Conservation (phyloP, 73 alveolate genomes). For the Durusdinium trenchii region DNA sequence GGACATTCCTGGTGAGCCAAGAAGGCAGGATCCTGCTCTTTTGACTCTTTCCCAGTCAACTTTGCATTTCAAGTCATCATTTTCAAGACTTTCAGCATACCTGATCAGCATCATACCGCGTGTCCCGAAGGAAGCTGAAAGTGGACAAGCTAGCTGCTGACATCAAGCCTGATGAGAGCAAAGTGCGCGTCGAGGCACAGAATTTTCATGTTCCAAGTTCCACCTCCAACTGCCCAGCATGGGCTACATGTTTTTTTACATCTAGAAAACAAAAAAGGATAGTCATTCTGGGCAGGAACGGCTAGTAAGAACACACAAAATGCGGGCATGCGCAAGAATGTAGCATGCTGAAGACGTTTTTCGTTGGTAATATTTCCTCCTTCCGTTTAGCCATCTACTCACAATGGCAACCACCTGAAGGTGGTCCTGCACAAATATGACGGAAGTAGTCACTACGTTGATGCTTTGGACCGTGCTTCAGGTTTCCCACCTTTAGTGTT, state of each 20-base stretch:
- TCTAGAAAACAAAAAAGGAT: neutral
- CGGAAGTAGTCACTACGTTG: too few relatives aligned
- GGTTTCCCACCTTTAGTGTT: neutral
- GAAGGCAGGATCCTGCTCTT: neutral
- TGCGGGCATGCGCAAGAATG: too few relatives aligned
- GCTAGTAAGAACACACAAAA: too few relatives aligned
- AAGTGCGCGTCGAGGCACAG: slow-evolving; percentile 61
- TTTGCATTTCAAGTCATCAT: too few relatives aligned
- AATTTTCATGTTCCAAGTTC: neutral
- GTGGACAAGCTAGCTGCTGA: slow-evolving; percentile 71
- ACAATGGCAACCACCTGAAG: too few relatives aligned
- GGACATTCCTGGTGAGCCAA: slow-evolving; percentile 62
- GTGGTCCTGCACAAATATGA: too few relatives aligned
- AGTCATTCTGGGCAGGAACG: too few relatives aligned
- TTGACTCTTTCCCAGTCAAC: neutral
- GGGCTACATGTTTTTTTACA: neutral
- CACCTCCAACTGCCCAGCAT: neutral
- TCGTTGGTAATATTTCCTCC: neutral
- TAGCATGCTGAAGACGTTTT: neutral
- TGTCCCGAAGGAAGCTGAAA: slow-evolving; percentile 47
- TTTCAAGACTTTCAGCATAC: too few relatives aligned
- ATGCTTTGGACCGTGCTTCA: neutral
- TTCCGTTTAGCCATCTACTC: neutral
- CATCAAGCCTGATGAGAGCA: slow-evolving; percentile 68
- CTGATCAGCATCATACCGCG: neutral